Conservation (phyloP, 1,139 yeast species). For the Chernovozyma aurita region DNA sequence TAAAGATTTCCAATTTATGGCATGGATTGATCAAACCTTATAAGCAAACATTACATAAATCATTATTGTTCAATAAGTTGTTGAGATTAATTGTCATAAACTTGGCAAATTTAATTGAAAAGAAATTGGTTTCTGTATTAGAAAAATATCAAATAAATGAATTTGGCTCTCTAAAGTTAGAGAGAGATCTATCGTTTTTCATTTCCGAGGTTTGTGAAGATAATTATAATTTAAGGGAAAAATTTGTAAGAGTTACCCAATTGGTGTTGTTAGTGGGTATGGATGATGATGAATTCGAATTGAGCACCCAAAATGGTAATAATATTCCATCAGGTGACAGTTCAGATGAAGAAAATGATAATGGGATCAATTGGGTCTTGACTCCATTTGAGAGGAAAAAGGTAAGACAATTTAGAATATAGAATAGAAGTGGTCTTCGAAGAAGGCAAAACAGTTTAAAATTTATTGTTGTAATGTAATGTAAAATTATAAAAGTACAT, state of each 20-base stretch:
- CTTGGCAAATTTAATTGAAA: conserved; percentile 54
- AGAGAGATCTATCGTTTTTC: conserved; percentile 72
- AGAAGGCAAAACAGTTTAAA: no score
- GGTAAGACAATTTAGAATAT: conserved; percentile 46
- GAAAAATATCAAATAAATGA: conserved; percentile 63
- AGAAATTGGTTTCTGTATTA: conserved; percentile 60
- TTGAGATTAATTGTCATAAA: conserved; percentile 50
- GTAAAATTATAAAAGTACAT: no score
- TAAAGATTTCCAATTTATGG: conserved; percentile 58
- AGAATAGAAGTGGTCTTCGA: no score
- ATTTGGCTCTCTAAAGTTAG: conserved; percentile 78
- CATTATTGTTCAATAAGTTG: conserved; percentile 42
- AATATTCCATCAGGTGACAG: conserved; percentile 8
- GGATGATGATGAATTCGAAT: conserved; percentile 70
- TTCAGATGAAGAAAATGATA: conserved; percentile 23
- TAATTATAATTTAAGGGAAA: conserved; percentile 70
- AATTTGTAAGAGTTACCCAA: conserved; percentile 78
- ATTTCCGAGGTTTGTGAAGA: conserved; percentile 60
- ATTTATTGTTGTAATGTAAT: no score
- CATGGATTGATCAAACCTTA: conserved; percentile 60
- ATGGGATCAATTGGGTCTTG: conserved; percentile 72
- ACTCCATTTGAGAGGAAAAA: conserved; percentile 69
- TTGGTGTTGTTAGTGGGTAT: conserved; percentile 75
- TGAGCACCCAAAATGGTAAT: conserved; percentile 20
- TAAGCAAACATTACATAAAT: conserved; percentile 49